Conservation (phyloP, 495 filamentous ascomycete genomes). For the Choiromyces venosus region DNA sequence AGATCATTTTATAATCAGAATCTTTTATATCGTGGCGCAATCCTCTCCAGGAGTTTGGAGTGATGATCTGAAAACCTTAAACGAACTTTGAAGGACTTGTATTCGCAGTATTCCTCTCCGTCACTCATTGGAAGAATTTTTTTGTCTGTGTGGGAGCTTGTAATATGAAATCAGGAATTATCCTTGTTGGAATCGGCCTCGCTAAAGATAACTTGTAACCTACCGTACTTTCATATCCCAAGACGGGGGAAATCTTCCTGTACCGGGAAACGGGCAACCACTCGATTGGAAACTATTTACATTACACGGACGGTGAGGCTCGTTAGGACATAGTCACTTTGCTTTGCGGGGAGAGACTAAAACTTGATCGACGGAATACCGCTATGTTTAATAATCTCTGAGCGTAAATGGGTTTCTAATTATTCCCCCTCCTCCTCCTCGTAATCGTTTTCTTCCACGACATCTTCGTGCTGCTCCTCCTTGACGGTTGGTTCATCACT, state of each 20-base stretch:
- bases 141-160: neutral
- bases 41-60: neutral
- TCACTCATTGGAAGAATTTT: neutral
- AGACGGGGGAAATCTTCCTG: neutral
- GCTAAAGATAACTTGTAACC: neutral
- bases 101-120: neutral
- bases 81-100: neutral
- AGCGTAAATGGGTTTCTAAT: neutral
- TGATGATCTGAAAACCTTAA: neutral
- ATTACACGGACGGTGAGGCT: neutral
- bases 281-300: neutral
- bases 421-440: neutral
- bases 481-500: slow-evolving; percentile 3
- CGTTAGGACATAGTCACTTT: neutral
- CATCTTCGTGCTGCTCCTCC: neutral
- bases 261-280: neutral
- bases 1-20: neutral
- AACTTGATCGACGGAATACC: neutral
- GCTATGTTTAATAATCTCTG: neutral
- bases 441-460: neutral
- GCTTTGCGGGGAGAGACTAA: neutral
- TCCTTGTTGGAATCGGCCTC: neutral
- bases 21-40: neutral
- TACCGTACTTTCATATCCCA: neutral
- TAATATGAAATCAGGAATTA: neutral